These are phyloP conservation scores for Aspergillus terreus DNA, from an alignment of 2,329 filamentous ascomycete genomes.

Conservation along the genomic window DNA sequence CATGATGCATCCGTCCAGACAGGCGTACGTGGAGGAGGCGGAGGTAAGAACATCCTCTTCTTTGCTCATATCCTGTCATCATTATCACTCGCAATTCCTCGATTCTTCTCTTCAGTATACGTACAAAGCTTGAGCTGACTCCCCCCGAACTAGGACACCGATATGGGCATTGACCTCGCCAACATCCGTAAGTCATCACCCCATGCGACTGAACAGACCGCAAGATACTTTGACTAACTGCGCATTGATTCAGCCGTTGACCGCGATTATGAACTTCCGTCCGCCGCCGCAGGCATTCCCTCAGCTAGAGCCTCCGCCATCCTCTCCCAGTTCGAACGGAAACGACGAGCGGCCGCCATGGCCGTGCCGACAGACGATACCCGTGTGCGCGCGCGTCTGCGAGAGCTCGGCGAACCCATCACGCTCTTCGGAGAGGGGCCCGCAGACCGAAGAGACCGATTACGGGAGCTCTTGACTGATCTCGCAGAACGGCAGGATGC, in stretches of 20 bases:
- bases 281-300: constrained; percentile 61
- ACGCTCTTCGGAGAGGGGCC: constrained; percentile 91
- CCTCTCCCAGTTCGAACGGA: constrained; percentile 83
- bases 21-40: constrained; percentile 88
- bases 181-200: constrained; percentile 56
- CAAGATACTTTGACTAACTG: too few species aligned
- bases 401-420: constrained; percentile 87
- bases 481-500: constrained; percentile 60
- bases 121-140: constrained; percentile 15
- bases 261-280: constrained; percentile 77
- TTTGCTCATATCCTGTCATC: neutral
- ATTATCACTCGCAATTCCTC: neutral
- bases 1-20: constrained; percentile 79
- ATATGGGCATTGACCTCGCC: constrained; percentile 59
- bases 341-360: constrained; percentile 81
- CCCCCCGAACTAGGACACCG: constrained; percentile 43
- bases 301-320: constrained; percentile 82
- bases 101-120: constrained; percentile 1
- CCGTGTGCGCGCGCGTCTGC: constrained; percentile 73
- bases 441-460: constrained; percentile 77
- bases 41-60: constrained; percentile 53
- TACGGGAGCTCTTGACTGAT: constrained; percentile 75
- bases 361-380: constrained; percentile 92
- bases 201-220: too few species aligned
- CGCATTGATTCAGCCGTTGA: constrained; percentile 55